Evolutionary conservation across 345 rosid genomes (phyloP).

Genomic region (Salix suchowensis): DNA sequence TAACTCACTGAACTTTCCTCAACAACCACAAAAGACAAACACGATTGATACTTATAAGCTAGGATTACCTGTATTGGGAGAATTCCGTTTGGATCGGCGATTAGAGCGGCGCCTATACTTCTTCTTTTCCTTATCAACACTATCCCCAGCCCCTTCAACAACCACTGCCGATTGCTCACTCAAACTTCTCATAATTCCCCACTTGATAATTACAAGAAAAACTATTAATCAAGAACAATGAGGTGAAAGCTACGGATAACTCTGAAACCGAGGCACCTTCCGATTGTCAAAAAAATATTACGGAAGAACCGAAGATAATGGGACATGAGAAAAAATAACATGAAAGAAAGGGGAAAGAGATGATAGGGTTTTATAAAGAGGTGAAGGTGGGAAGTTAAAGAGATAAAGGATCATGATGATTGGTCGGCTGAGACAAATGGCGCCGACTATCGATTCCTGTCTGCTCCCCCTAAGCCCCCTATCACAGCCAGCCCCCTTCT

Average conservation of each 20-base stretch:
- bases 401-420: slow-evolving; percentile 11
- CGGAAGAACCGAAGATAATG: slow-evolving; percentile 38
- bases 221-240: background rate
- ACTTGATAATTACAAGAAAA: background rate
- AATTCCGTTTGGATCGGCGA: slow-evolving; percentile 63
- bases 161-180: slow-evolving; percentile 35
- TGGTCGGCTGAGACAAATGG: slow-evolving; percentile 43
- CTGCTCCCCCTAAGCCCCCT: slow-evolving; percentile 1
- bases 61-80: slow-evolving; percentile 21
- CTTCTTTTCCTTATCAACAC: slow-evolving; percentile 51
- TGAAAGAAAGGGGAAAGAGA: background rate
- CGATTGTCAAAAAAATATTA: slow-evolving; percentile 38
- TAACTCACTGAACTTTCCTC: too few species aligned
- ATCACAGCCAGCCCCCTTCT: background rate
- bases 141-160: slow-evolving; percentile 50
- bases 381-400: background rate
- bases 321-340: background rate
- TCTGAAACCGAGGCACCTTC: slow-evolving; percentile 33
- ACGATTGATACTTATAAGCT: background rate
- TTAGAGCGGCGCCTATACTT: slow-evolving; percentile 56
- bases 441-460: slow-evolving; percentile 55
- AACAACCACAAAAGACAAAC: too few species aligned
- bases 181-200: slow-evolving; percentile 37
- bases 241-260: background rate
- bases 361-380: slow-evolving; percentile 26